Evolutionary conservation across 768 basidiomycete genomes (phyloP), one percentile per base, ranked within the genome.

Genomic region (Coprinopsis sp.): DNA sequence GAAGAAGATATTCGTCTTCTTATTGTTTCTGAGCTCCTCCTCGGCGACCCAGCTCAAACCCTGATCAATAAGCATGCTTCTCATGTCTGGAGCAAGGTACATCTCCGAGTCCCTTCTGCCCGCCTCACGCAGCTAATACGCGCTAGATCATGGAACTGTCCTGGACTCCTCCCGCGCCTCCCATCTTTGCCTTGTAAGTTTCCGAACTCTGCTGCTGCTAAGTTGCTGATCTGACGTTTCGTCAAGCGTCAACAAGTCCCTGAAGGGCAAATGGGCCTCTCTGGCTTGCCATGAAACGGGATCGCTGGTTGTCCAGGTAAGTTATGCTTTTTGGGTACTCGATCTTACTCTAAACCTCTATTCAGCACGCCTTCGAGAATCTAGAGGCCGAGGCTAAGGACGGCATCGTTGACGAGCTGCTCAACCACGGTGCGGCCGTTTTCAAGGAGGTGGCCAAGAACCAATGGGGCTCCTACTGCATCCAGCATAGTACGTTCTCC

Each of bases 81-180:
- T 38, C 90, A 92, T 60, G 90, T 92, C 25, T 92, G 90, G 89
- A 90, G 87, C 67, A 91, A 91, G 75, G 87, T 87, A 52, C n/a
- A 18, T 61, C 46, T 6, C 5, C 36, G 22, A 19, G 24, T 23
- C 18, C 24, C 33, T 40, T 27, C n/a, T 12, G 11, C 42, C 48
- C 21, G 18, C 54, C 21, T 16, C 27, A 33, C 29, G 29, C 16
- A 37, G 18, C 29, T 41, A 37, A 56, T 51, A 55, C 51, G 23
- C 42, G 12, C 13, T 44, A 90, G 84, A 89, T 92, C 56, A 92
- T 92, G 90, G 90, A 92, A 61, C 65, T 92, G 27, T 84, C 82
- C 4, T 92, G 90, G 90, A 86, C 86, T 2, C 74, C 85, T 18
- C 89, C 88, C 30, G 87, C 87, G 0, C 90, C 90, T 21, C 90